Percentiles rank a stretch among this genome's conserved stretches.
phyloP scores from a whole-genome alignment of 1,139 yeast genomes.

The Geotrichum klebahnii region DNA sequence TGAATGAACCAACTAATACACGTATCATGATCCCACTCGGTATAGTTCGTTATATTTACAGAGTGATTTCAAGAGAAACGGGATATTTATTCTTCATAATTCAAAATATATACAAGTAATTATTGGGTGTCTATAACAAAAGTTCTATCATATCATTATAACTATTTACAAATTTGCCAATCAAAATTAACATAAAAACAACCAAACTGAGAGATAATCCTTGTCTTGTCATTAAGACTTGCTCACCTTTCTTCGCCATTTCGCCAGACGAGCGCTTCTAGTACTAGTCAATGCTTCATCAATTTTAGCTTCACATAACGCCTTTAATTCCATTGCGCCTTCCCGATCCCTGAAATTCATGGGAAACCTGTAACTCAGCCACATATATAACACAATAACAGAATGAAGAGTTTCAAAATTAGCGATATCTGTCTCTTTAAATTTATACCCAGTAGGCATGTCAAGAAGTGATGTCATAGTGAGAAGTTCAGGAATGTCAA shows the following conservation, averaged over 20 bases:
- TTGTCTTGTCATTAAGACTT: too few relatives aligned
- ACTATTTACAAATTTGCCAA: background rate
- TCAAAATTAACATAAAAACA: background rate
- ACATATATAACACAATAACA: conserved; percentile 63
- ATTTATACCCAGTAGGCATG: conserved; percentile 17
- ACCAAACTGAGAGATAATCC: too few relatives aligned
- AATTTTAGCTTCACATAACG: conserved; percentile 35
- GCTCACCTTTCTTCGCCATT: conserved; percentile 14
- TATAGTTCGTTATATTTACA: too few relatives aligned
- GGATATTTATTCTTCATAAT: too few relatives aligned
- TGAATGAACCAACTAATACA: too few relatives aligned
- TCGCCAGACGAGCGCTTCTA: conserved; percentile 14
- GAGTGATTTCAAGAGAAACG: too few relatives aligned
- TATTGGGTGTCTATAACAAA: too few relatives aligned
- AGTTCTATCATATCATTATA: background rate
- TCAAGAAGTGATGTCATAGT: conserved; percentile 27
- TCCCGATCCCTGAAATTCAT: conserved; percentile 71
- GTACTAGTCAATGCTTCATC: conserved; percentile 26
- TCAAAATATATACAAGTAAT: too few relatives aligned
- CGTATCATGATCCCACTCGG: too few relatives aligned
- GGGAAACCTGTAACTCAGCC: conserved; percentile 88
- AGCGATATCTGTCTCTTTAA: conserved; percentile 17
- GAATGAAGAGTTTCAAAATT: conserved; percentile 65
- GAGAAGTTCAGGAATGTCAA: conserved; percentile 31
- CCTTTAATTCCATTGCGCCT: conserved; percentile 64